A percentile compares a stretch with the other conserved stretches of the same genome.
phyloP scores from a whole-genome alignment of 2,329 filamentous ascomycete species.

The Fusarium liriodendri region DNA sequence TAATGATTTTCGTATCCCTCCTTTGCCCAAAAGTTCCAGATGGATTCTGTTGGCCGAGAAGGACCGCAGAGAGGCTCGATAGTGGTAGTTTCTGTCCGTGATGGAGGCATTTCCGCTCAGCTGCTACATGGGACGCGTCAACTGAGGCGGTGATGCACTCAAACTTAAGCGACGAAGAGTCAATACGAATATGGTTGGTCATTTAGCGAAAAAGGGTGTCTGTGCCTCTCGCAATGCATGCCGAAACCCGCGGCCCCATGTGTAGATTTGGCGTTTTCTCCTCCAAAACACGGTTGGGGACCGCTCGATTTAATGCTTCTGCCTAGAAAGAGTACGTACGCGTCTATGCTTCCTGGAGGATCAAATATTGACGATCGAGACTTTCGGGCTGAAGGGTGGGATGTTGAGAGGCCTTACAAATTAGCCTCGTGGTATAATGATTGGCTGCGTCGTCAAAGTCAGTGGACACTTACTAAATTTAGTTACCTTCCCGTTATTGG shows the following conservation, averaged over 20 bases:
- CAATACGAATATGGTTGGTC: background rate
- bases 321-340: background rate
- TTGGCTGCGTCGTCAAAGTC: background rate
- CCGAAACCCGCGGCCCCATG: background rate
- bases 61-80: background rate
- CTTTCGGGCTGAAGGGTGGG: background rate
- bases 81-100: background rate
- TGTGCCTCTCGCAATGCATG: background rate
- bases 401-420: background rate
- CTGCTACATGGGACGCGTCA: background rate
- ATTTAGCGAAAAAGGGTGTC: background rate
- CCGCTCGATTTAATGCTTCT: background rate
- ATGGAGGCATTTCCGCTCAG: background rate
- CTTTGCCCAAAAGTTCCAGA: background rate
- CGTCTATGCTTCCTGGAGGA: background rate
- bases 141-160: background rate
- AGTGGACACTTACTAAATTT: background rate
- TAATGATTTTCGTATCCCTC: background rate
- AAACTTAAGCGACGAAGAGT: no score
- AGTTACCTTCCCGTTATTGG: background rate
- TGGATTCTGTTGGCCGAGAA: background rate
- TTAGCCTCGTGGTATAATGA: background rate
- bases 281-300: background rate
- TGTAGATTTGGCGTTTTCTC: background rate
- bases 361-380: background rate